Base-by-base conservation (phyloP, 1,139 yeast species). In the Tardiomyces digboiensis region DNA sequence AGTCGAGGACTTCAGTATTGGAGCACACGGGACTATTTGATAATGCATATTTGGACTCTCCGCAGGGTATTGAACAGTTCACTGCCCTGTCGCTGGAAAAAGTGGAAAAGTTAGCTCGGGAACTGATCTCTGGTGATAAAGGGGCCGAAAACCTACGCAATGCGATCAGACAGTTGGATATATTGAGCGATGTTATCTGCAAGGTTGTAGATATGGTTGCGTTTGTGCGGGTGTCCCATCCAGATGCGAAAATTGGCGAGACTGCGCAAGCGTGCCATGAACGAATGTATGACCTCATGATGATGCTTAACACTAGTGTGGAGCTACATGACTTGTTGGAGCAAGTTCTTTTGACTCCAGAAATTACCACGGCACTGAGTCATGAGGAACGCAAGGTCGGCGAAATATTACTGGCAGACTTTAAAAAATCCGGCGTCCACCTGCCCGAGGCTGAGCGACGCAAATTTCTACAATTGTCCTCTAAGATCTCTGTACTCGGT, bases 141-240 rank as follows among this genome's bases (percentile, higher is more conserved):
- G 81, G 78, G 41, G 64, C 62, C 1, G 66, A 68, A 18, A 86
- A 82, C 1, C 63, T 75, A 41, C 56, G 67, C 29, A 62, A 68
- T 13, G 85, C 78, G 48, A 77, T 91, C 44, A 60, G 78, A 43
- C 78, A 80, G 44, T 66, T 91, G 49, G 99, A 91, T 61, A 79
- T 88, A 52, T 67, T 93, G 39, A 84, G 95, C 55, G 98, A 91
- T 60, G 75, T 84, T 19, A 65, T 91, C 39, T 91, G 99, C 60
- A 76, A 95, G 48, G 97, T 87, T 7, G 89, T 91, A 39, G 99
- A 91, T 61, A 76, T 89, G 45, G 93, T 96, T 21, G 98, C 91
- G 53, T 91, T 91, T 63, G 78, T 93, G 21, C 71, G 98, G 44
- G 89, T 88, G 42, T 80, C 82, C 1, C 97, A 91, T 60, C 97